These are phyloP conservation scores for Fusarium continuum DNA, from an alignment of 2,329 filamentous ascomycete genomes.

Conservation along the genomic window DNA sequence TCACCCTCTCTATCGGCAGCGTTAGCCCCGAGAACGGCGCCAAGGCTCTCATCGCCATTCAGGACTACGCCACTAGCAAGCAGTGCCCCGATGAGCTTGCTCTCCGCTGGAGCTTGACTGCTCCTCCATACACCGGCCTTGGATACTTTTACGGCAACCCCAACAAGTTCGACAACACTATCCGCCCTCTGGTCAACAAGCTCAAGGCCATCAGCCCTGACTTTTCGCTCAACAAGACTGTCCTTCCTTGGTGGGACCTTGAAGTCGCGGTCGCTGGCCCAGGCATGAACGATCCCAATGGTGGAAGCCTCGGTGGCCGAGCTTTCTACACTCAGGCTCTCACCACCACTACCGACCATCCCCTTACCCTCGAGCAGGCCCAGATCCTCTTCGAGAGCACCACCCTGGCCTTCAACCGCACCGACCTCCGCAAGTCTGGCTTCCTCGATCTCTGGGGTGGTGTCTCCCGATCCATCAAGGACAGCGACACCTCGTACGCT, in stretches of 20 bases:
- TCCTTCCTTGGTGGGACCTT: conserved; percentile 38
- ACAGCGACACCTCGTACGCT: conserved; percentile 34
- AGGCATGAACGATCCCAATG: conserved; percentile 36
- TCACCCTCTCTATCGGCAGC: conserved; percentile 31
- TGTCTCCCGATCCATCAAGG: conserved; percentile 33
- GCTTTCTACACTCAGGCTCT: conserved; percentile 38
- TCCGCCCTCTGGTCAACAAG: conserved; percentile 22
- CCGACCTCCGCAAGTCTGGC: conserved; percentile 32
- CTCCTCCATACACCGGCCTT: conserved; percentile 16
- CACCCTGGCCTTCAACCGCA: conserved; percentile 37
- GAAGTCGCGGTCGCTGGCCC: conserved; percentile 30
- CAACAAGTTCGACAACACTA: conserved; percentile 22
- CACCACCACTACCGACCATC: conserved; percentile 36
- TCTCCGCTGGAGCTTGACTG: conserved; percentile 35
- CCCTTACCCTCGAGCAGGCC: conserved; percentile 34
- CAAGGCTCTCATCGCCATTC: conserved; percentile 35
- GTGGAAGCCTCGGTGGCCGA: conserved; percentile 35
- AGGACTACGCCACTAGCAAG: conserved; percentile 29
- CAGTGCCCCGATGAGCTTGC: conserved; percentile 36
- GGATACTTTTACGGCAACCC: conserved; percentile 44
- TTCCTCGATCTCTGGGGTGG: conserved; percentile 43
- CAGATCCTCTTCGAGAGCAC: conserved; percentile 29
- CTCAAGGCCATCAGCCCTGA: conserved; percentile 24
- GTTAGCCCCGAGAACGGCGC: conserved; percentile 23
- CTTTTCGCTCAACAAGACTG: conserved; percentile 23